phyloP scores from a whole-genome alignment of 345 rosid genomes.

The Aegle marmelos region DNA sequence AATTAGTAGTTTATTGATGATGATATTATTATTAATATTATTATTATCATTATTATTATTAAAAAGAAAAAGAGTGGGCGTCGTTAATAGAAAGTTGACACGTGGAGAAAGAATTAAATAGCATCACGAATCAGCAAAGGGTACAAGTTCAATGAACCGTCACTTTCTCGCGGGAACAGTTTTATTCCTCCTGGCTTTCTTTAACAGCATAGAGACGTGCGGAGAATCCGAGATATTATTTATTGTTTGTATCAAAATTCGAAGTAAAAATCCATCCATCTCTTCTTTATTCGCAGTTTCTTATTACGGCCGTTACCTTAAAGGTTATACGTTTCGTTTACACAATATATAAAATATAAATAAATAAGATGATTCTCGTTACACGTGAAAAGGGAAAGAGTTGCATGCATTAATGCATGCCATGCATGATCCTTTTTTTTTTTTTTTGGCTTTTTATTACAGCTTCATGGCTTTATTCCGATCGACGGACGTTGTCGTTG shows the following conservation, averaged over 20 bases:
- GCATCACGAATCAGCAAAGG: background rate
- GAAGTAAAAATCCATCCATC: background rate
- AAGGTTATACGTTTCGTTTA: background rate
- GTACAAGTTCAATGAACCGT: slow-evolving; percentile 23
- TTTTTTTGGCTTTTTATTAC: background rate
- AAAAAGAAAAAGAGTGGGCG: too few species aligned
- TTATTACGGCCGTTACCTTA: background rate
- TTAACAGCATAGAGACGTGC: background rate
- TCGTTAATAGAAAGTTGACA: background rate
- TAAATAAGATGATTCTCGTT: too few species aligned
- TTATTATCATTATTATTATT: too few species aligned
- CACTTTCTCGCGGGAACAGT: background rate
- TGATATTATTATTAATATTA: too few species aligned
- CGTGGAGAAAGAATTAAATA: background rate
- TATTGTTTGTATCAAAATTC: background rate
- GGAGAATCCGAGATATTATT: background rate
- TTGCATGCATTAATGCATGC: background rate
- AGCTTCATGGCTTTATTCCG: slow-evolving; percentile 6
- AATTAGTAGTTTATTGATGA: too few species aligned
- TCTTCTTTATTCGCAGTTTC: background rate
- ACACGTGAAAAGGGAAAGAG: too few species aligned
- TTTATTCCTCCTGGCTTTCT: too few species aligned
- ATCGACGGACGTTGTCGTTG: background rate
- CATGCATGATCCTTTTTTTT: background rate
- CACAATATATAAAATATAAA: too few species aligned